Percentiles rank a stretch among this genome's conserved stretches.
These are phyloP conservation scores for Nicotiana knightiana DNA, from an alignment of 257 asterid species.

Conservation along the genomic window DNA sequence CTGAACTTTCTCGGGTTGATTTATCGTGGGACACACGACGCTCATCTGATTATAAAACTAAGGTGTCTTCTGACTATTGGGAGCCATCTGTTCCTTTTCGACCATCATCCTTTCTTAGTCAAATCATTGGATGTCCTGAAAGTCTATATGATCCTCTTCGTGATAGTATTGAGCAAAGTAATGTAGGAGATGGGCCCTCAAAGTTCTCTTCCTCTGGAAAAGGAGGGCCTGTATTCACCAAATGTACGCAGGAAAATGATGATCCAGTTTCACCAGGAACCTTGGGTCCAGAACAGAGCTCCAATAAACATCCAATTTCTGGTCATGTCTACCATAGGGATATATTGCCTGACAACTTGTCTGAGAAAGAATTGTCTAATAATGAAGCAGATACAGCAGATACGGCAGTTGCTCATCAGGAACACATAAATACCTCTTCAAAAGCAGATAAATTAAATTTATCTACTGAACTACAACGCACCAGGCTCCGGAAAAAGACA, in stretches of 20 bases:
- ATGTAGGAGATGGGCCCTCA: slow-evolving; percentile 20
- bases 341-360: neutral
- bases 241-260: slow-evolving; percentile 25
- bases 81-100: slow-evolving; percentile 69
- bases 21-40: slow-evolving; percentile 21
- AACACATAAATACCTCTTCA: slow-evolving; percentile 18
- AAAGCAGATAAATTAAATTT: slow-evolving; percentile 28
- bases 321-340: slow-evolving; percentile 17
- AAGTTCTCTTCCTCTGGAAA: slow-evolving; percentile 41
- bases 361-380: slow-evolving; percentile 16
- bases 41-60: slow-evolving; percentile 23
- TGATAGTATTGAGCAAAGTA: slow-evolving; percentile 33
- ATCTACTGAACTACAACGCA: slow-evolving; percentile 28
- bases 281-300: slow-evolving; percentile 23
- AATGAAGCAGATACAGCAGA: slow-evolving; percentile 11
- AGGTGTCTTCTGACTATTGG: slow-evolving; percentile 47
- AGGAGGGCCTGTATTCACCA: slow-evolving; percentile 39
- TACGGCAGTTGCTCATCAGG: slow-evolving; percentile 18
- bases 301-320: slow-evolving; percentile 17
- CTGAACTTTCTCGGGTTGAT: slow-evolving; percentile 29
- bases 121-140: slow-evolving; percentile 40
- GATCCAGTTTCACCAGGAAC: slow-evolving; percentile 18
- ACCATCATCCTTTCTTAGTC: slow-evolving; percentile 59
- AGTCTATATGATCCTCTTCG: slow-evolving; percentile 42
- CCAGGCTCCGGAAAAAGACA: slow-evolving; percentile 15